Evolutionary conservation across 2,329 filamentous ascomycete genomes (phyloP).

Genomic region (Colletotrichum australisinense): DNA sequence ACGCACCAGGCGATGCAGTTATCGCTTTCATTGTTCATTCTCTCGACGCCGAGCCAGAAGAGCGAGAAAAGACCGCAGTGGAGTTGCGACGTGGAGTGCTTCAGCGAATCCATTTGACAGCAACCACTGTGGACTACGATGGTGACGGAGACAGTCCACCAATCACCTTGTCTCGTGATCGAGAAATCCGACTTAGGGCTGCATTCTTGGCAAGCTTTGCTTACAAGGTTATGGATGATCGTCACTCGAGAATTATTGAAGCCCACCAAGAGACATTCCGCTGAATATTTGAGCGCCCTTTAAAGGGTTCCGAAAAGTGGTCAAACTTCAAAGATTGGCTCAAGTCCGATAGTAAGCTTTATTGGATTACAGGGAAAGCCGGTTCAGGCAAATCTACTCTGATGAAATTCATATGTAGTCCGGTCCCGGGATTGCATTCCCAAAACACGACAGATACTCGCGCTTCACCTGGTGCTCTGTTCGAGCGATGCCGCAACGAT

Average conservation of each 20-base stretch:
- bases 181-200: neutral
- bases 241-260: neutral
- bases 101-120: neutral
- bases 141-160: neutral
- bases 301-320: neutral
- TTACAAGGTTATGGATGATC: neutral
- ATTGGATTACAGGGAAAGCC: slow-evolving; percentile 50
- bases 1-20: neutral
- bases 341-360: neutral
- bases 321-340: neutral
- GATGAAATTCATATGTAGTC: slow-evolving; percentile 50
- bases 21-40: neutral
- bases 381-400: slow-evolving; percentile 59
- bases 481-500: neutral
- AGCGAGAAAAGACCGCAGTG: neutral
- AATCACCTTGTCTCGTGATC: neutral
- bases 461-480: neutral
- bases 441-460: neutral
- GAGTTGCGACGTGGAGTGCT: neutral
- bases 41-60: neutral
- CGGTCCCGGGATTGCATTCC: neutral
- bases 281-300: neutral
- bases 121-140: neutral
- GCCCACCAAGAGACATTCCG: neutral
- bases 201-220: neutral